phyloP scores from a whole-genome alignment of 768 basidiomycete species.

The Tulasnella sp. region DNA sequence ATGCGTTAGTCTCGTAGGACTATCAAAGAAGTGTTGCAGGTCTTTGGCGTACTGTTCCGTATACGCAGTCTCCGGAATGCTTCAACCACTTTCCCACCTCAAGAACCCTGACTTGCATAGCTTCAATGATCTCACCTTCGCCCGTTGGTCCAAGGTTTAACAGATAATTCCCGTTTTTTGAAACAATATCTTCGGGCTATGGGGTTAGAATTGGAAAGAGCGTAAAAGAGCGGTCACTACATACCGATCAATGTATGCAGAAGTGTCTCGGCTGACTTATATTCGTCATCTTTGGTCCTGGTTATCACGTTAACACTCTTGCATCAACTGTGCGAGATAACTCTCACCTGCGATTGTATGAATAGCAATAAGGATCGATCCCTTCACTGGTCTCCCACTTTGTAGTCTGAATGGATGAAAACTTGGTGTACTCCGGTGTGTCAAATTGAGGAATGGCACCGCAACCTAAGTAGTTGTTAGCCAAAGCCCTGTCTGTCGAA shows the following conservation, averaged over 20 bases:
- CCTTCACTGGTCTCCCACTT: slow-evolving; percentile 50
- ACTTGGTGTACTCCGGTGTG: slow-evolving; percentile 42
- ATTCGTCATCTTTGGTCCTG: slow-evolving; percentile 27
- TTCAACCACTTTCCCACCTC: slow-evolving; percentile 42
- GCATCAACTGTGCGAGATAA: slow-evolving; percentile 10
- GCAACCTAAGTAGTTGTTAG: slow-evolving; percentile 21
- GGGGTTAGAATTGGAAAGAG: neutral
- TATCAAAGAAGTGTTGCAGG: neutral
- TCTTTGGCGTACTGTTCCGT: slow-evolving; percentile 36
- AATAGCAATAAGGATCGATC: slow-evolving; percentile 24
- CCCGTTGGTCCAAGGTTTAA: slow-evolving; percentile 43
- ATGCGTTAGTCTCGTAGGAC: neutral
- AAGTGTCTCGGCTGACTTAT: slow-evolving; percentile 39
- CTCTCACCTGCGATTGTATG: neutral
- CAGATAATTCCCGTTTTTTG: slow-evolving; percentile 50
- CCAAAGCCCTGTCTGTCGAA: neutral
- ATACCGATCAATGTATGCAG: slow-evolving; percentile 29
- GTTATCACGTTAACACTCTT: no score
- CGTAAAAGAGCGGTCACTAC: neutral
- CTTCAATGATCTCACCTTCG: slow-evolving; percentile 39
- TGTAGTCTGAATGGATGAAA: slow-evolving; percentile 34
- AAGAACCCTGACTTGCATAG: slow-evolving; percentile 36
- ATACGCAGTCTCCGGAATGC: slow-evolving; percentile 39
- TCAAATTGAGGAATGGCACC: slow-evolving; percentile 40
- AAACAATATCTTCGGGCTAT: slow-evolving; percentile 41